Evolutionary conservation across 768 basidiomycete genomes (phyloP), one percentile per base, ranked within the genome.

Genomic region (Ramaria rubella): DNA sequence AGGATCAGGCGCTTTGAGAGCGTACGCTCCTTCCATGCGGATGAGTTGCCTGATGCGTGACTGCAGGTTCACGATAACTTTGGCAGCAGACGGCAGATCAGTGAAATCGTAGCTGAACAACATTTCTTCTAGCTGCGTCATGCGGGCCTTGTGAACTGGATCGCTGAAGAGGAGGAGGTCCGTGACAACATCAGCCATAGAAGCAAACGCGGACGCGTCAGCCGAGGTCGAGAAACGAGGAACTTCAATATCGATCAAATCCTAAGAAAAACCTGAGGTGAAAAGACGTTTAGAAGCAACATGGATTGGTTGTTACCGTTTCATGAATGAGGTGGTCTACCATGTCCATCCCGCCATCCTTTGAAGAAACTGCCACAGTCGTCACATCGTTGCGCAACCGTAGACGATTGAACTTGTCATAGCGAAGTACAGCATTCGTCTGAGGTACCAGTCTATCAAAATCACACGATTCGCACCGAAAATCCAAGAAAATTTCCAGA

Each of bases 391-490:
- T 90, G 43, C 85, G 85, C 51, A 94, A 72, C 33, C 94, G 85
- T 8, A 96, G 78, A 40, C 87, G 85, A 70, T 98, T 98, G 75
- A 95, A 95, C 67, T 90, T 93, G 76, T 97, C 94, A 67, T 94
- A 92, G 46, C 85, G 87, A 59, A 95, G 81, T 4, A 79, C 83
- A 0, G 88, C 89, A 57, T 90, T 83, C 0, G 94, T 91, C 68
- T 91, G 89, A 2, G 91, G 88, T 5, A 97, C 88, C 36, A 98
- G 77, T 2, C 92, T 86, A 64, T 95, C 91, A 68, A 95, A 95
- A 49, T 82, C 82, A 48, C 76, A 75, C 59, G 83, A 87, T 70
- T 94, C 89, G 65, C 87, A 88, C 44, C 85, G 81, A 51, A 85
- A 78, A 70, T 97, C 93, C 55, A 95, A 82, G 51, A 94, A 70